phyloP scores from a whole-genome alignment of 1,139 yeast genomes.

The Debaryomycetaceae sp. region DNA sequence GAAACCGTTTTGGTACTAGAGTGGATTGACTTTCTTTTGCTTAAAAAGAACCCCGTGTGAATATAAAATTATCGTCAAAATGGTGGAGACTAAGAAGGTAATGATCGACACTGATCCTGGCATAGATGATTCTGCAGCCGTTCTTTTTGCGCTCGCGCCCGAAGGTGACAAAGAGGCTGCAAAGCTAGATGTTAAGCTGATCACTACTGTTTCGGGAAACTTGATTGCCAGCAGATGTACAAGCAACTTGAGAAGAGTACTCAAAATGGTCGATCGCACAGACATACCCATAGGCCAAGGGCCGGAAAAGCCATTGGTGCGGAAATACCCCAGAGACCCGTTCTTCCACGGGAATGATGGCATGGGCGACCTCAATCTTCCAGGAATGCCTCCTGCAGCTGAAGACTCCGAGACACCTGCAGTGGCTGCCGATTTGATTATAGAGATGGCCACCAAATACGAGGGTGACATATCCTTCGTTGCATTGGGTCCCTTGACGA shows the following conservation, averaged over 20 bases:
- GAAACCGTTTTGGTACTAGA: too few species aligned
- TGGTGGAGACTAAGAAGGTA: neutral
- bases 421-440: neutral
- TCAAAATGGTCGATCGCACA: neutral
- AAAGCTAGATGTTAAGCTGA: neutral
- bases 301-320: neutral
- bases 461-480: neutral
- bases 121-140: neutral
- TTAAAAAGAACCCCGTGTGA: too few species aligned
- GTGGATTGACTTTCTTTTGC: too few species aligned
- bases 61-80: neutral
- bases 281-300: neutral
- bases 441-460: neutral
- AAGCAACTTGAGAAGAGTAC: neutral
- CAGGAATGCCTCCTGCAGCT: neutral
- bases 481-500: neutral
- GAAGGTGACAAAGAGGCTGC: neutral
- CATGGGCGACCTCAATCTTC: neutral
- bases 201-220: neutral
- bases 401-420: neutral
- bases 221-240: neutral
- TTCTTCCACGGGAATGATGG: neutral
- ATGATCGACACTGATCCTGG: neutral
- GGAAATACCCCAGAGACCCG: neutral
- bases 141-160: neutral